Evolutionary conservation across 805 yeast species (phyloP).

Genomic region (Lachancea cidri): DNA sequence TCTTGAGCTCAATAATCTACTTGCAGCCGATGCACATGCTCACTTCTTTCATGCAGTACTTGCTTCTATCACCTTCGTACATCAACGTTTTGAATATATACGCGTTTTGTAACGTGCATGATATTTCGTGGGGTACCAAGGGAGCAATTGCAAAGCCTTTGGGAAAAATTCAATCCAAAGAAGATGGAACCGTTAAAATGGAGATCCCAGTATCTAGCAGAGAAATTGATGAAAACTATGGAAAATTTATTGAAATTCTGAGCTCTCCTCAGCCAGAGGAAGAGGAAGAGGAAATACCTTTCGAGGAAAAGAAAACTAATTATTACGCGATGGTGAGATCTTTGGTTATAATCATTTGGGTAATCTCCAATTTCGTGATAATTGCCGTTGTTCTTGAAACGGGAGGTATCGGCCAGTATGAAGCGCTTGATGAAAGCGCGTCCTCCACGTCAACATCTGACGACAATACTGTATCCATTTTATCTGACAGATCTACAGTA

Average conservation of each 20-base stretch:
- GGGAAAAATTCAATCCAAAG: conserved; percentile 75
- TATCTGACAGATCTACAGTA: conserved; percentile 46
- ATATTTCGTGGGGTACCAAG: conserved; percentile 96
- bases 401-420: conserved; percentile 61
- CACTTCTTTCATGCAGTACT: conserved; percentile 79
- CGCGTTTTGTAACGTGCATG: conserved; percentile 95
- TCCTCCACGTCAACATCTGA: conserved; percentile 14
- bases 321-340: conserved; percentile 91
- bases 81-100: conserved; percentile 88
- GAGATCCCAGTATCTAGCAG: conserved; percentile 69
- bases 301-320: conserved; percentile 58
- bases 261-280: conserved; percentile 39
- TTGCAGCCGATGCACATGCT: conserved; percentile 92
- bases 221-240: conserved; percentile 73
- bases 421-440: conserved; percentile 17
- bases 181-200: conserved; percentile 60
- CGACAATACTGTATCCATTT: conserved; percentile 17
- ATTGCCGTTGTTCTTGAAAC: conserved; percentile 79
- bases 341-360: conserved; percentile 84
- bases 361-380: conserved; percentile 75
- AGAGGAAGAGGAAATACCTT: conserved; percentile 31
- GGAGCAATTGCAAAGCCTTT: conserved; percentile 72
- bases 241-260: conserved; percentile 56
- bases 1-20: conserved; percentile 71
- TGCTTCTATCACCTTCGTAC: conserved; percentile 81